Base-by-base conservation (phyloP, 345 rosid genomes). In the Hibiscus trionum region DNA sequence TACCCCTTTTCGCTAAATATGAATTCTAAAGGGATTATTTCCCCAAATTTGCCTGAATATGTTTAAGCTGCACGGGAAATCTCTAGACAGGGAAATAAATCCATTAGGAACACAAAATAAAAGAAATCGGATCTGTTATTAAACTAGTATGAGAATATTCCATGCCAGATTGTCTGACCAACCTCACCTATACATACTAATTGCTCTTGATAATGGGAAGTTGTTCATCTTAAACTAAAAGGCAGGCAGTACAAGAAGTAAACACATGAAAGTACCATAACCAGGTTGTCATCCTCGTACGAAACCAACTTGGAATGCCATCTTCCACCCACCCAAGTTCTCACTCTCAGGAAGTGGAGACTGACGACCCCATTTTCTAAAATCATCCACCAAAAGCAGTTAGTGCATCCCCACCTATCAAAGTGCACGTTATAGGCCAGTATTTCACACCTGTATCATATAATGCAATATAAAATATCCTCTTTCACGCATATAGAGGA, bases 231-330 rank as follows among this genome's bases (percentile, higher is more conserved):
- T 21, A 21, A 21, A 21, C 24, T 21, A 21, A 21, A 21, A 21
- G 24, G 24, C 66, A 61, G 24, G 47, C 60, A 17, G 60, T 17
- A 33, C 4, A 62, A 5, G 17, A 21, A 42, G 55, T 35, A 3
- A 33, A 33, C 24, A 62, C 49, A 19, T 50, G 72, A 60, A 29
- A 39, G 10, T 60, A 29, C 56, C 21, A n/a, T 31, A 42, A 66
- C 53, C 55, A 65, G 24, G 19, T 31, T 72, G 79, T 58, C 72
- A 33, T 4, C 75, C 19, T 63, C n/a, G 64, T 35, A 74, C 61
- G 16, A 31, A 61, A 39, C 65, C 59, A 57, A 24, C 71, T 71
- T 29, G 11, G 66, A 57, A 26, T 61, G 15, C 62, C 55, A 59
- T 19, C 39, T 52, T 62, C 31, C 47, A 56, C 73, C 37, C 50